Conservation (phyloP, 2,329 filamentous ascomycete genomes). For the Paecilomyces formosus region DNA sequence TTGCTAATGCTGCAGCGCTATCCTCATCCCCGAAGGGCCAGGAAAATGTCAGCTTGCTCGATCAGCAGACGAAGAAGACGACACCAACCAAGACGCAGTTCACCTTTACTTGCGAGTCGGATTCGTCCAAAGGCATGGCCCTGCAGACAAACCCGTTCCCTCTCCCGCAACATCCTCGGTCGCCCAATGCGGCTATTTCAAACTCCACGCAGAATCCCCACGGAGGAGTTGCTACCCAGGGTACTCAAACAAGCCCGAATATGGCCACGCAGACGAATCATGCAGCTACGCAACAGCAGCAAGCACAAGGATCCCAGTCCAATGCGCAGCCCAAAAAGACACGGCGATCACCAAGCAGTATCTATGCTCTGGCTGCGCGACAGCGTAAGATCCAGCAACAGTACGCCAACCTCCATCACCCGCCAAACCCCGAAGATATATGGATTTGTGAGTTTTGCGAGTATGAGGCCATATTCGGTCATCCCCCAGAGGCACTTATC, state of each 20-base stretch:
- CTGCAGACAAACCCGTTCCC: constrained; percentile 56
- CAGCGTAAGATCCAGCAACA: constrained; percentile 71
- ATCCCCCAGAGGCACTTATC: constrained; percentile 74
- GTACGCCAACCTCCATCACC: constrained; percentile 67
- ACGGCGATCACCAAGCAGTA: constrained; percentile 59
- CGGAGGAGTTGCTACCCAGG: constrained; percentile 43
- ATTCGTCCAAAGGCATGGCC: constrained; percentile 69
- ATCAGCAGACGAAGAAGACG: constrained; percentile 58
- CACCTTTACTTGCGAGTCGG: constrained; percentile 91
- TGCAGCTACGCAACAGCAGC: constrained; percentile 16
- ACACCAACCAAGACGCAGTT: constrained; percentile 77
- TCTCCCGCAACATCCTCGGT: constrained; percentile 28
- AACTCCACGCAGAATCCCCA: constrained; percentile 25
- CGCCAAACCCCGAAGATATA: constrained; percentile 63
- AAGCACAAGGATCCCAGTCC: constrained; percentile 36
- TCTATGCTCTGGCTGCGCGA: constrained; percentile 67
- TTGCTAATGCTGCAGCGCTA: constrained; percentile 74
- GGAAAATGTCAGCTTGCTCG: constrained; percentile 71
- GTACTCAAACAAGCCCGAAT: constrained; percentile 49
- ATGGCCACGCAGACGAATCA: constrained; percentile 32
- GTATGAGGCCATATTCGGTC: constrained; percentile 92
- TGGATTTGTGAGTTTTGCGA: constrained; percentile 99
- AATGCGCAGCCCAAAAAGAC: constrained; percentile 51
- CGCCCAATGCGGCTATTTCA: constrained; percentile 26
- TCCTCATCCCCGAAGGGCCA: constrained; percentile 55